Conservation (phyloP, 805 yeast species). For the Spathaspora arborariae region DNA sequence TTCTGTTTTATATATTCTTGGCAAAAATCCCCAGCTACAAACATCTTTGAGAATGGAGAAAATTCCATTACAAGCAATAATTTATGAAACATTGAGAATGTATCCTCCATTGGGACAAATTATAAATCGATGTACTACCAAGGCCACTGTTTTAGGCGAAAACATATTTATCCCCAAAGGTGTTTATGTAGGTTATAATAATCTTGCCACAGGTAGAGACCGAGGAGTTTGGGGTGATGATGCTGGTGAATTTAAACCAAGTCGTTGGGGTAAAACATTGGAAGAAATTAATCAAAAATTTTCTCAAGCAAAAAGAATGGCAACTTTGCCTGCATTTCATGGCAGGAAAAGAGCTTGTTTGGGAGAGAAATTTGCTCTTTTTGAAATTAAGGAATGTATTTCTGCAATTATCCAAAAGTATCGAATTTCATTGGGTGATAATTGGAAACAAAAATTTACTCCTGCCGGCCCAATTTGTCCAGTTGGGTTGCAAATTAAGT, state of each 20-base stretch:
- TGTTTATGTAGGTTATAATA: slow-evolving; percentile 53
- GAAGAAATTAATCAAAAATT: slow-evolving; percentile 38
- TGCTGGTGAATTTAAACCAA: slow-evolving; percentile 43
- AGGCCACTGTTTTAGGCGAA: slow-evolving; percentile 34
- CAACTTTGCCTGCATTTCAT: slow-evolving; percentile 50
- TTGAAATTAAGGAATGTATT: slow-evolving; percentile 40
- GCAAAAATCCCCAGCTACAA: slow-evolving; percentile 38
- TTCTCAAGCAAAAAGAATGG: slow-evolving; percentile 40
- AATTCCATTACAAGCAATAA: slow-evolving; percentile 29
- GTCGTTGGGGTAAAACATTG: slow-evolving; percentile 47
- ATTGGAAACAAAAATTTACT: slow-evolving; percentile 49
- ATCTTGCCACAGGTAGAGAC: slow-evolving; percentile 48
- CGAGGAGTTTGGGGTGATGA: slow-evolving; percentile 40
- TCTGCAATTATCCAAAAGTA: slow-evolving; percentile 33
- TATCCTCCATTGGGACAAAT: slow-evolving; percentile 58
- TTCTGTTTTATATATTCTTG: slow-evolving; percentile 44
- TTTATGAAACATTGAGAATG: slow-evolving; percentile 47
- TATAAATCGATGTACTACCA: slow-evolving; percentile 46
- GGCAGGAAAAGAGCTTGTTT: slow-evolving; percentile 59
- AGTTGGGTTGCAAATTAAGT: slow-evolving; percentile 21
- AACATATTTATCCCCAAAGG: slow-evolving; percentile 46
- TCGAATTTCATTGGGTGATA: slow-evolving; percentile 32
- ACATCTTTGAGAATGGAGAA: slow-evolving; percentile 17
- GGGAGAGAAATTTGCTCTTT: slow-evolving; percentile 55
- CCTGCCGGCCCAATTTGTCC: slow-evolving; percentile 61